These are phyloP conservation scores for Pyrenula aspistea DNA, from an alignment of 495 filamentous ascomycete genomes.

Conservation along the genomic window DNA sequence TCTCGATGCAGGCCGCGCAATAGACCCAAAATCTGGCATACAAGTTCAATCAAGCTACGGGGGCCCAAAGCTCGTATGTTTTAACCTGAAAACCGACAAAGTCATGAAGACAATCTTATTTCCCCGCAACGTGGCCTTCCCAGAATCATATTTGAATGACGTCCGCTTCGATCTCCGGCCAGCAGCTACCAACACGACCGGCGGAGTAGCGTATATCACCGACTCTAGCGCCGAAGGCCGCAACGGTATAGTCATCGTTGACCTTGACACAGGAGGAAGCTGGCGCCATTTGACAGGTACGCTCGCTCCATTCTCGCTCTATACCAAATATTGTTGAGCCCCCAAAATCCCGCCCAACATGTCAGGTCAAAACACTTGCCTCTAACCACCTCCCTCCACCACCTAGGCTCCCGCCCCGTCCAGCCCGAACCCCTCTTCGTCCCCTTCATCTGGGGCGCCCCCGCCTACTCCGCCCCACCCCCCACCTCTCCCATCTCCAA, in stretches of 20 bases:
- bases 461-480: conserved; percentile 15
- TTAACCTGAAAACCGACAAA: conserved; percentile 22
- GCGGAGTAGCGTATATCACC: conserved; percentile 34
- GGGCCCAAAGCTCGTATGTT: conserved; percentile 30
- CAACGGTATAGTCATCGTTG: conserved; percentile 30
- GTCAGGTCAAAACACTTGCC: conserved; percentile 10
- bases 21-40: conserved; percentile 18
- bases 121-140: conserved; percentile 22
- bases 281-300: conserved; percentile 12
- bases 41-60: conserved; percentile 23
- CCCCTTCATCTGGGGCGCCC: conserved; percentile 28
- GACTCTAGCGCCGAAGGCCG: conserved; percentile 27
- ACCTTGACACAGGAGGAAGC: conserved; percentile 28
- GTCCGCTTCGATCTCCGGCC: conserved; percentile 31
- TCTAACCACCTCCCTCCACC: conserved; percentile 15
- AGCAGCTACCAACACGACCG: conserved; percentile 15
- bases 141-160: conserved; percentile 32
- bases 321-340: no score
- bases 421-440: conserved; percentile 22
- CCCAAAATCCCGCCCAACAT: no score
- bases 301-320: not conserved
- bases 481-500: conserved; percentile 11
- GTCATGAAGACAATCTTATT: conserved; percentile 34
- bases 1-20: conserved; percentile 31
- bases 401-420: conserved; percentile 6